phyloP scores from a whole-genome alignment of 2,329 filamentous ascomycete species.

The Dactylonectria macrodidyma region DNA sequence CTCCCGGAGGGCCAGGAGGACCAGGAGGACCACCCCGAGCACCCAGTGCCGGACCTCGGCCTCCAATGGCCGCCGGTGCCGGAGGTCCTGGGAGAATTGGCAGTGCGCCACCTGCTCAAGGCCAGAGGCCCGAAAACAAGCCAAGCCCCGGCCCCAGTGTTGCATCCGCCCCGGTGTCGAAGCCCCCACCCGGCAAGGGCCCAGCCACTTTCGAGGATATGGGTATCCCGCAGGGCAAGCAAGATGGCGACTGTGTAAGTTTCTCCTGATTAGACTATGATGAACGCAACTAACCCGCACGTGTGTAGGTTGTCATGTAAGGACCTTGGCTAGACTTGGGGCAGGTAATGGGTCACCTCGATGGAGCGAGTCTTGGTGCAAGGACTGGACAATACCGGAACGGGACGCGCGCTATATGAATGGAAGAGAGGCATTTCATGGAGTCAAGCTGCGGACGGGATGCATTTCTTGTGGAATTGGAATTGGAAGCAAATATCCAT shows the following conservation, averaged over 20 bases:
- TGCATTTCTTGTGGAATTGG: slow-evolving; percentile 10
- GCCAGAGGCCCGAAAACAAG: slow-evolving; percentile 46
- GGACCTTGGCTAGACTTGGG: slow-evolving; percentile 1
- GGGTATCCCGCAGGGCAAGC: slow-evolving; percentile 89
- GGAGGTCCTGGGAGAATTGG: slow-evolving; percentile 51
- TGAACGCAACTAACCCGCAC: slow-evolving; percentile 18
- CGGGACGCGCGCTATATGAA: slow-evolving; percentile 5
- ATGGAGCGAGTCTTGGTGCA: slow-evolving; percentile 10
- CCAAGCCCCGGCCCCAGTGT: slow-evolving; percentile 51
- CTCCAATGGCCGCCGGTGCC: slow-evolving; percentile 37
- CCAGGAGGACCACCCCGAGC: slow-evolving; percentile 38
- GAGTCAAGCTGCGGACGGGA: slow-evolving; percentile 21
- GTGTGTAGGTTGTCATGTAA: slow-evolving; percentile 48
- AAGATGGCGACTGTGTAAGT: slow-evolving; percentile 92
- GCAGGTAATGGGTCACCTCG: neutral
- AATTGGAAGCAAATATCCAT: slow-evolving; percentile 22
- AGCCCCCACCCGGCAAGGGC: slow-evolving; percentile 70
- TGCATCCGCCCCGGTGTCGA: slow-evolving; percentile 57
- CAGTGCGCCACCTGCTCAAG: slow-evolving; percentile 56
- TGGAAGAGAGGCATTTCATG: slow-evolving; percentile 21
- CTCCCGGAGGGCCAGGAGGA: slow-evolving; percentile 8
- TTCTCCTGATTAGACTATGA: neutral
- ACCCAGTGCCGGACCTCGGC: slow-evolving; percentile 42
- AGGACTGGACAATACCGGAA: slow-evolving; percentile 12
- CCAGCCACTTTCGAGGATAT: slow-evolving; percentile 98